phyloP scores from a whole-genome alignment of 345 rosid species.

The Eucalyptus leucophloia region DNA sequence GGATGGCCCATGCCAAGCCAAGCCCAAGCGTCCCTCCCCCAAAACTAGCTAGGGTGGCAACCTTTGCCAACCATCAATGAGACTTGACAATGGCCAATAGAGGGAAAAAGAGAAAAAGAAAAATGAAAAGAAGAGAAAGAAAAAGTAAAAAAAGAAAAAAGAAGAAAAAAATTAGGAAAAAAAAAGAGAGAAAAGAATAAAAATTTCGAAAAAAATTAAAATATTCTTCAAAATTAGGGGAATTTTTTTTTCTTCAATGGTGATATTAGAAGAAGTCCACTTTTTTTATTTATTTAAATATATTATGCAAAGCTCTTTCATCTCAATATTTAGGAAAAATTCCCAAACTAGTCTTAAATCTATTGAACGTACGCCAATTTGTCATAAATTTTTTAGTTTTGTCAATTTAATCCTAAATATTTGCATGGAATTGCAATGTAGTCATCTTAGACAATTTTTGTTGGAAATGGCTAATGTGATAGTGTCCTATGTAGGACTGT shows the following conservation, averaged over 20 bases:
- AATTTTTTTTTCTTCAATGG: not conserved
- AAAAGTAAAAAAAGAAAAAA: no score
- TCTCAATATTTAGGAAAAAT: not conserved
- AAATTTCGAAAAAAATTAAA: no score
- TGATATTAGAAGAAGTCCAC: not conserved
- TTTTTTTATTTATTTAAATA: no score
- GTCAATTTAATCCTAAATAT: not conserved
- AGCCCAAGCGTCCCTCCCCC: fast-evolving
- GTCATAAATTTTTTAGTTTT: not conserved
- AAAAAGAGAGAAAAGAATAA: no score
- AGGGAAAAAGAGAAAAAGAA: no score
- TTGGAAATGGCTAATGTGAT: not conserved
- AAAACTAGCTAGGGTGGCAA: no score
- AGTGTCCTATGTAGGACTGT: not conserved
- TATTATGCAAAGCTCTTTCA: not conserved
- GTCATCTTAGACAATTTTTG: fast-evolving
- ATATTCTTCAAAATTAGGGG: not conserved
- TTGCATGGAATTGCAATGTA: not conserved
- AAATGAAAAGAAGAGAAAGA: no score
- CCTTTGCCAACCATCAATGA: no score
- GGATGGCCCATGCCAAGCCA: no score
- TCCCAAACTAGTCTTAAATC: not conserved
- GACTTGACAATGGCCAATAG: no score
- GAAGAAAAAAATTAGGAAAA: no score
- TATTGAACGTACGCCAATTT: no score